Evolutionary conservation across 116 monocot genomes (phyloP).

Genomic region (Posidonia oceanica): DNA sequence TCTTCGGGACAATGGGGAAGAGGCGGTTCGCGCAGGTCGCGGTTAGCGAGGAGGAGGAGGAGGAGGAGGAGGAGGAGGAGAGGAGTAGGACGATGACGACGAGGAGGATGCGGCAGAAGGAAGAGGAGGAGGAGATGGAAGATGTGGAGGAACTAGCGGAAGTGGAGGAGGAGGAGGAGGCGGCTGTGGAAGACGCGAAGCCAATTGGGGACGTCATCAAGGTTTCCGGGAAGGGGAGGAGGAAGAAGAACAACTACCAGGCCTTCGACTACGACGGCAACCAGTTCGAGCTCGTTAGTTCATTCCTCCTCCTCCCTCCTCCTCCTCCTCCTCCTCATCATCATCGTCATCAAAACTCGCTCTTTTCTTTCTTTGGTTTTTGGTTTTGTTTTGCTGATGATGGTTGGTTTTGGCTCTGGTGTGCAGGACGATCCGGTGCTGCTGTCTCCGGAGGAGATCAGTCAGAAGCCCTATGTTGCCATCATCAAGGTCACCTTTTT

Average conservation of each 20-base stretch:
- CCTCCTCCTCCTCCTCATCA: background rate
- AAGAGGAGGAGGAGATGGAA: slow-evolving; percentile 5
- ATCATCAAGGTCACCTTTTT: slow-evolving; percentile 54
- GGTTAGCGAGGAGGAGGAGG: slow-evolving; percentile 19
- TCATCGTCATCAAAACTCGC: background rate
- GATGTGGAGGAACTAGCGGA: background rate
- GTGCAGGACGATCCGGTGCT: slow-evolving; percentile 79
- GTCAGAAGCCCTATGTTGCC: slow-evolving; percentile 83
- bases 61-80: background rate
- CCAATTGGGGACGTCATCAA: slow-evolving; percentile 44
- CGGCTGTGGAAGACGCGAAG: slow-evolving; percentile 19
- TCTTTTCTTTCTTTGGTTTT: background rate
- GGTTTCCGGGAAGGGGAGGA: slow-evolving; percentile 65
- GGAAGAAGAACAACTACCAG: slow-evolving; percentile 54
- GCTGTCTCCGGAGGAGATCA: slow-evolving; percentile 43
- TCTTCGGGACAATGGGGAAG: slow-evolving; percentile 23
- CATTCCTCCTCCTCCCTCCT: no score
- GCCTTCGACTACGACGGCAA: slow-evolving; percentile 76
- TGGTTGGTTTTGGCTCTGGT: slow-evolving; percentile 1
- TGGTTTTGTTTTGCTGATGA: background rate
- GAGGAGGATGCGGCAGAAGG: background rate
- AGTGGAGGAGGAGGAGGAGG: slow-evolving; percentile 7
- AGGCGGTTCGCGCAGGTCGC: slow-evolving; percentile 40
- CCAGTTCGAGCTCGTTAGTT: slow-evolving; percentile 50
- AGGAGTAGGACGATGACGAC: slow-evolving; percentile 1